phyloP scores from a whole-genome alignment of 139 green algal species.

The Tetratostichococcus sp. region DNA sequence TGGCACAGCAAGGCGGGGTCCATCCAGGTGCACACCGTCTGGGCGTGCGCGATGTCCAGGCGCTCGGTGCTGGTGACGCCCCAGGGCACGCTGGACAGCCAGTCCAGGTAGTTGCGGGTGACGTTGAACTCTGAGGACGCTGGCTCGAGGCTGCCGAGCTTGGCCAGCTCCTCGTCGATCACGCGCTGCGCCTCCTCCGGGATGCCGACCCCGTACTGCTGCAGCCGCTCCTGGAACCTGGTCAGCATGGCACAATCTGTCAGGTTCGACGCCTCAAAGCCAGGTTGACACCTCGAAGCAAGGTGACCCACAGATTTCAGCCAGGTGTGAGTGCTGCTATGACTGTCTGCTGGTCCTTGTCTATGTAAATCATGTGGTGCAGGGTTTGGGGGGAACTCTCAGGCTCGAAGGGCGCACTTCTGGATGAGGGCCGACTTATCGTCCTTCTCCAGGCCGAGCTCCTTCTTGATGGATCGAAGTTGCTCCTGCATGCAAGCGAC shows the following conservation, averaged over 20 bases:
- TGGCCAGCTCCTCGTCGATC: constrained; percentile 90
- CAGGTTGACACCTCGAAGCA: neutral
- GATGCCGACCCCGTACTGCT: constrained; percentile 25
- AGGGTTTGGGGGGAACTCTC: no score
- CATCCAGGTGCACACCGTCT: constrained; percentile 32
- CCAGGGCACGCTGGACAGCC: constrained; percentile 93
- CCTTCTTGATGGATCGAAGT: constrained; percentile 95
- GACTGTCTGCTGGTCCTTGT: no score
- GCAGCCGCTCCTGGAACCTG: constrained; percentile 44
- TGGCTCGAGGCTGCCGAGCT: constrained; percentile 85
- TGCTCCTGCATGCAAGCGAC: constrained; percentile 99
- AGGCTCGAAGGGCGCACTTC: no score
- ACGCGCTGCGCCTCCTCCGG: constrained; percentile 39
- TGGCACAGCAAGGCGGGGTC: no score
- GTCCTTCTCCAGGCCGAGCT: constrained; percentile 96
- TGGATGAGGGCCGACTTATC: constrained; percentile 90
- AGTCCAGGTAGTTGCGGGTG: constrained; percentile 95
- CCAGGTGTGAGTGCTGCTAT: no score
- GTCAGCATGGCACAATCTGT: no score
- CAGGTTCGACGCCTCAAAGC: no score
- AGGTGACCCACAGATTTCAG: no score
- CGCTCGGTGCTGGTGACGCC: constrained; percentile 69
- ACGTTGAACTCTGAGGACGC: constrained; percentile 94
- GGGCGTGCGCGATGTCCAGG: constrained; percentile 78
- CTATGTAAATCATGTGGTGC: no score